phyloP scores from a whole-genome alignment of 2,329 filamentous ascomycete species.

The Westerdykella aurantiaca region DNA sequence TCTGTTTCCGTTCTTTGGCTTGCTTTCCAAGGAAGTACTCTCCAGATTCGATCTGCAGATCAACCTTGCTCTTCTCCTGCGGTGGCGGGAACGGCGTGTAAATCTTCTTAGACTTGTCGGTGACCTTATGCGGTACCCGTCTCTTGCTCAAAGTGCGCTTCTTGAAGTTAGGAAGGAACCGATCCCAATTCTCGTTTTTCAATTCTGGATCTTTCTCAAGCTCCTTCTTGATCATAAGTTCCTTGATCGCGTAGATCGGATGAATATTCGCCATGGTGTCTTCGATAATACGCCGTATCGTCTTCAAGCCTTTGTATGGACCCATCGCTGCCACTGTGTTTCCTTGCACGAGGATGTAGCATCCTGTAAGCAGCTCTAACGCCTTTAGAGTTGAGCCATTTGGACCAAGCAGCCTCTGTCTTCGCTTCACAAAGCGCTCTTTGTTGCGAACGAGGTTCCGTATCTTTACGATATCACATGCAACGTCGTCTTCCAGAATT shows the following conservation, averaged over 20 bases:
- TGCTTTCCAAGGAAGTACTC: conserved; percentile 95
- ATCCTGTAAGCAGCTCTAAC: conserved; percentile 82
- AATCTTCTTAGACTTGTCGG: conserved; percentile 85
- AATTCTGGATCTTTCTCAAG: conserved; percentile 83
- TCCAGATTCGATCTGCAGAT: conserved; percentile 94
- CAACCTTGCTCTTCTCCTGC: conserved; percentile 98
- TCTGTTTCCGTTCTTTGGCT: conserved; percentile 76
- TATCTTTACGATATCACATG: conserved; percentile 95
- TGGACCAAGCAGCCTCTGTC: conserved; percentile 87
- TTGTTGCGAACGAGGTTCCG: conserved; percentile 85
- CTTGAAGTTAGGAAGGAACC: conserved; percentile 96
- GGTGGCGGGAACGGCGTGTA: conserved; percentile 97
- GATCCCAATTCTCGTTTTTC: conserved; percentile 85
- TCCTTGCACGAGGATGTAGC: conserved; percentile 92
- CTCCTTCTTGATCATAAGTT: conserved; percentile 90
- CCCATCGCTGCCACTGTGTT: conserved; percentile 94
- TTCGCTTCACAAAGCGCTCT: conserved; percentile 89
- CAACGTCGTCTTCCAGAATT: conserved; percentile 85
- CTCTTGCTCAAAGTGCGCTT: conserved; percentile 83
- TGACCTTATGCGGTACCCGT: conserved; percentile 74
- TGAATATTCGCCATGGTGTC: conserved; percentile 97
- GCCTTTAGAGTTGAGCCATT: conserved; percentile 91
- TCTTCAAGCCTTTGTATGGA: conserved; percentile 86
- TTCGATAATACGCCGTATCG: conserved; percentile 80
- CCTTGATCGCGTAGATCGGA: conserved; percentile 88